A percentile compares a stretch with the other conserved stretches of the same genome.
These are phyloP conservation scores for Martensiomyces pterosporus DNA, from an alignment of 192 early-diverging fungal species.

Conservation along the genomic window DNA sequence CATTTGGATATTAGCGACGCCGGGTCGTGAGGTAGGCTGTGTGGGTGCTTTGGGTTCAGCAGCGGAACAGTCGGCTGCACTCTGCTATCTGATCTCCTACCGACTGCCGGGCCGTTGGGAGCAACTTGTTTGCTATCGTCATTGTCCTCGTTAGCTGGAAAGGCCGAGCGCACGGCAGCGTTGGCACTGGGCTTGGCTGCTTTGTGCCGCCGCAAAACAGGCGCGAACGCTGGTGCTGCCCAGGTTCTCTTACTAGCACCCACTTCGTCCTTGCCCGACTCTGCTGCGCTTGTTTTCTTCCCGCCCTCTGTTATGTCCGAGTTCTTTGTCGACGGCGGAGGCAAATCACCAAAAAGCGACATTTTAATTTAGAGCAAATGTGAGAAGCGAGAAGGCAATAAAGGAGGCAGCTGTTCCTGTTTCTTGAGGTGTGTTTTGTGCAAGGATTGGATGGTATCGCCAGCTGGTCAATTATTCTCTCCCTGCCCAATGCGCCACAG, in stretches of 20 bases:
- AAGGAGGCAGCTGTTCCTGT: too few species aligned
- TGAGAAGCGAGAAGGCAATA: conserved; percentile 1
- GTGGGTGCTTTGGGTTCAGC: conserved; percentile 24
- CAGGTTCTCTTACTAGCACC: conserved; percentile 2
- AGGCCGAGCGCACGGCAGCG: neutral
- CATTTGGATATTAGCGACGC: conserved; percentile 18
- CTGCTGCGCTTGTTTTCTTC: too few species aligned
- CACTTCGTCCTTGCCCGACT: neutral
- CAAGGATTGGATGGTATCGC: too few species aligned
- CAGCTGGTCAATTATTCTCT: too few species aligned
- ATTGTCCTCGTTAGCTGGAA: too few species aligned
- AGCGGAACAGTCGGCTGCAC: neutral
- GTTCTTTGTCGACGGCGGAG: conserved; percentile 8
- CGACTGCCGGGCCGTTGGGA: too few species aligned
- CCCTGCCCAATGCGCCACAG: too few species aligned
- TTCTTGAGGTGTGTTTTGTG: too few species aligned
- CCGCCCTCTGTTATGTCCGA: neutral
- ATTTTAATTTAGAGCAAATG: conserved; percentile 10
- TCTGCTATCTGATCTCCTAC: too few species aligned
- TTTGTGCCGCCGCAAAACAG: conserved; percentile 26
- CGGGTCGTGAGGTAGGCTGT: conserved; percentile 21
- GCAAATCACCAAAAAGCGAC: conserved; percentile 41
- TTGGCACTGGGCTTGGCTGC: neutral
- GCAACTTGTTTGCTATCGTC: too few species aligned
- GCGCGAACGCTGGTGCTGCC: conserved; percentile 19